Evolutionary conservation across 2,329 filamentous ascomycete genomes (phyloP).

Genomic region (Cryphonectria nitschkei): DNA sequence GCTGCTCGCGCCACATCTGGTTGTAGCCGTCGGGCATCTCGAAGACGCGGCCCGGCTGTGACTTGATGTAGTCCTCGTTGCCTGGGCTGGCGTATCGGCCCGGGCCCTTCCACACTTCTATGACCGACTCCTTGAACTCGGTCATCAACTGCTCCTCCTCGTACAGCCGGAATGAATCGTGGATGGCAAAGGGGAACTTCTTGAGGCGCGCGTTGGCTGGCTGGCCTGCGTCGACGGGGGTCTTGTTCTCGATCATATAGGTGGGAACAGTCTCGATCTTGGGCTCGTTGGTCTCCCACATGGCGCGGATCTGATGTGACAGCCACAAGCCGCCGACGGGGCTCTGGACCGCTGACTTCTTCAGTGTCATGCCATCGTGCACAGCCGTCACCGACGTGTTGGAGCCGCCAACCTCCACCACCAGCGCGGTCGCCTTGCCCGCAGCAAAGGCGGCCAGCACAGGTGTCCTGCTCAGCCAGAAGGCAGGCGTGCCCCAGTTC

Average conservation of each 20-base stretch:
- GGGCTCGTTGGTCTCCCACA: slow-evolving; percentile 73
- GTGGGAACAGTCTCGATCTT: slow-evolving; percentile 78
- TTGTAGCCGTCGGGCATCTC: slow-evolving; percentile 98
- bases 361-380: slow-evolving; percentile 91
- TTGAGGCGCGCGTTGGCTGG: slow-evolving; percentile 77
- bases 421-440: slow-evolving; percentile 89
- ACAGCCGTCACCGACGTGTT: slow-evolving; percentile 89
- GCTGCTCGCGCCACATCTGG: slow-evolving; percentile 88
- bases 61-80: slow-evolving; percentile 77
- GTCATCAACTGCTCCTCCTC: slow-evolving; percentile 93
- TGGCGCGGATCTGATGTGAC: slow-evolving; percentile 80
- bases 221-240: slow-evolving; percentile 82
- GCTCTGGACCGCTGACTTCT: slow-evolving; percentile 85
- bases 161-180: slow-evolving; percentile 75
- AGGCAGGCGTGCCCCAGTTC: slow-evolving; percentile 92
- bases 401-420: slow-evolving; percentile 88
- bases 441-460: slow-evolving; percentile 90
- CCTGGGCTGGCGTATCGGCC: slow-evolving; percentile 65
- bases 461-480: slow-evolving; percentile 87
- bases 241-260: slow-evolving; percentile 87
- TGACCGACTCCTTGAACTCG: slow-evolving; percentile 97
- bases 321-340: slow-evolving; percentile 88
- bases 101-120: slow-evolving; percentile 88
- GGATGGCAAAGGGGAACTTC: slow-evolving; percentile 65
- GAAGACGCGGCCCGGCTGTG: slow-evolving; percentile 80